These are phyloP conservation scores for Chlamydomonas schloesseri DNA, from an alignment of 139 green algal species.

Conservation along the genomic window DNA sequence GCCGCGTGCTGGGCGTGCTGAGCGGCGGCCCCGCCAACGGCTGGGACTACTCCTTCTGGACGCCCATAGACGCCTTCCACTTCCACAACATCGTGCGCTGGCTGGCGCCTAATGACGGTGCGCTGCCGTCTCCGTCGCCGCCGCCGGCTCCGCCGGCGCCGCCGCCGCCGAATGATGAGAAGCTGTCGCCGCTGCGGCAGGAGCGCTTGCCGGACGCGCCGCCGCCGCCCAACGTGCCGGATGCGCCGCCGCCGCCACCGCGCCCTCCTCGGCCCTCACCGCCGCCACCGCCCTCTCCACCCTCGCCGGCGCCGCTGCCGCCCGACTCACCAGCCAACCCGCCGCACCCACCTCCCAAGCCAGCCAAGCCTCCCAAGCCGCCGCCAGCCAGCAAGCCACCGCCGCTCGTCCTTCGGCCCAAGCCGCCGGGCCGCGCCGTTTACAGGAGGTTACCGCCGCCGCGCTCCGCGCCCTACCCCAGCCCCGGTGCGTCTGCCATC, in stretches of 20 bases:
- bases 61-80: constrained; percentile 43
- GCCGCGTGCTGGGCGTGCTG: constrained; percentile 57
- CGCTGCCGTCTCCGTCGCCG: not conserved
- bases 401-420: no score
- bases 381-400: no score
- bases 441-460: no score
- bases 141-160: not conserved
- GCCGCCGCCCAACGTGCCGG: not conserved
- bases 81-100: constrained; percentile 29
- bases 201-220: not conserved
- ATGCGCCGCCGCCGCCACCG: not conserved
- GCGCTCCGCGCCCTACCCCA: no score
- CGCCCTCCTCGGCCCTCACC: not conserved
- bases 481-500: no score
- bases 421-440: no score
- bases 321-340: no score
- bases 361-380: not conserved
- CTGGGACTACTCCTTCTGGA: constrained; percentile 44
- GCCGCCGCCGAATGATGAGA: not conserved
- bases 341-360: no score
- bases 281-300: not conserved
- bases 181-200: not conserved
- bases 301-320: not conserved
- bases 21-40: constrained; percentile 21
- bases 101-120: not conserved